A percentile compares a stretch with the other conserved stretches of the same genome.
Conservation (phyloP, 768 basidiomycete genomes). For the Mycena metata region DNA sequence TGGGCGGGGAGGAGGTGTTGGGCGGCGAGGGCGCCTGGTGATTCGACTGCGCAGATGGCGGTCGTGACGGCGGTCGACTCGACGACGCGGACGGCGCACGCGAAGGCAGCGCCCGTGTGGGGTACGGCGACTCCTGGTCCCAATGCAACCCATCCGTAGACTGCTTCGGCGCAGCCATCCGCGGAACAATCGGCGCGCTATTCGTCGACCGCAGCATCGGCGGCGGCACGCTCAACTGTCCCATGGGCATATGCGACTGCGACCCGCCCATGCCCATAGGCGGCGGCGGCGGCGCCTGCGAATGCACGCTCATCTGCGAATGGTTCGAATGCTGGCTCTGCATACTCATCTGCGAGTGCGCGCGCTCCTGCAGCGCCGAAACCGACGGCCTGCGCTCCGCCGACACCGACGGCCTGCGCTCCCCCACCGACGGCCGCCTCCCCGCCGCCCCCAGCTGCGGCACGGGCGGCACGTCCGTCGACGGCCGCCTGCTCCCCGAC, state of each 20-base stretch:
- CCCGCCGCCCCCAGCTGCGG: too few relatives aligned
- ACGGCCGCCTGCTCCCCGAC: conserved; percentile 10
- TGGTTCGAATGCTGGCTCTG: conserved; percentile 16
- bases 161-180: conserved; percentile 53
- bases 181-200: conserved; percentile 55
- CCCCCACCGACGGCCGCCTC: background rate
- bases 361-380: conserved; percentile 5
- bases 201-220: conserved; percentile 39
- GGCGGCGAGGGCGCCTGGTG: conserved; percentile 40
- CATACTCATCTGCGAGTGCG: conserved; percentile 9
- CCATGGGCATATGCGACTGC: background rate
- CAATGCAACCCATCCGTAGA: conserved; percentile 68
- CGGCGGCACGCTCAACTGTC: conserved; percentile 36
- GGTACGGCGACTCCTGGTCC: conserved; percentile 82
- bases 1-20: conserved; percentile 40
- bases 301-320: conserved; percentile 24
- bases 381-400: conserved; percentile 3
- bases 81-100: conserved; percentile 39
- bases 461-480: background rate
- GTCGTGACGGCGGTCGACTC: conserved; percentile 34
- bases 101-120: conserved; percentile 51
- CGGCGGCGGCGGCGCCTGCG: background rate
- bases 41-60: conserved; percentile 49
- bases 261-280: too few relatives aligned
- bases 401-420: background rate